A percentile compares a stretch with the other conserved stretches of the same genome.
phyloP scores from a whole-genome alignment of 2,329 filamentous ascomycete genomes.

The Penicillium digitatum region DNA sequence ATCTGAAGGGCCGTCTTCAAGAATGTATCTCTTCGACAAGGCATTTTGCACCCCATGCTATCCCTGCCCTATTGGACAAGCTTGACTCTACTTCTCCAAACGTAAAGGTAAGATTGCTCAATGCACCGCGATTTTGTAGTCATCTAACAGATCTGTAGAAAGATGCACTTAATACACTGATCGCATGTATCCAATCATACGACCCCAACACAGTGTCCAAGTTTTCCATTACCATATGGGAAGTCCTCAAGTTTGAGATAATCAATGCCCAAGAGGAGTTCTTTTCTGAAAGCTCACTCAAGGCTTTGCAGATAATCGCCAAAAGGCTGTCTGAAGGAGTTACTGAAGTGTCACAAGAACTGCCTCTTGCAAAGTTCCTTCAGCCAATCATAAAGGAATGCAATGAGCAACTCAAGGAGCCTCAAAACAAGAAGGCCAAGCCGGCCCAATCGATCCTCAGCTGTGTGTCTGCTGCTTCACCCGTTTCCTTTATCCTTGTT shows the following conservation, averaged over 20 bases:
- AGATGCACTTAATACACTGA: constrained; percentile 62
- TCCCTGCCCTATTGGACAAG: constrained; percentile 65
- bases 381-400: constrained; percentile 63
- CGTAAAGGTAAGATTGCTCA: constrained; percentile 53
- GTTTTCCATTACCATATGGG: constrained; percentile 64
- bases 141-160: constrained; percentile 42
- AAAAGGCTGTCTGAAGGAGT: constrained; percentile 50
- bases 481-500: constrained; percentile 53
- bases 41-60: constrained; percentile 62
- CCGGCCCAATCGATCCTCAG: constrained; percentile 60
- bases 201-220: constrained; percentile 56
- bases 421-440: constrained; percentile 64
- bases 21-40: constrained; percentile 61
- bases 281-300: constrained; percentile 57
- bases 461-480: constrained; percentile 54
- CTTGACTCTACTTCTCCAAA: constrained; percentile 65
- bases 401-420: constrained; percentile 64
- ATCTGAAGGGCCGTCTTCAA: constrained; percentile 61
- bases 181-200: constrained; percentile 58
- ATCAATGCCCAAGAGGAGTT: constrained; percentile 65
- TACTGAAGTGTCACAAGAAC: constrained; percentile 37
- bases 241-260: constrained; percentile 65
- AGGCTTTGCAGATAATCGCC: constrained; percentile 54
- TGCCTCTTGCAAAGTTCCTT: constrained; percentile 52
- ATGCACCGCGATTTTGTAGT: neutral